phyloP scores from a whole-genome alignment of 2,329 filamentous ascomycete species.

The Rutstroemia sp. region DNA sequence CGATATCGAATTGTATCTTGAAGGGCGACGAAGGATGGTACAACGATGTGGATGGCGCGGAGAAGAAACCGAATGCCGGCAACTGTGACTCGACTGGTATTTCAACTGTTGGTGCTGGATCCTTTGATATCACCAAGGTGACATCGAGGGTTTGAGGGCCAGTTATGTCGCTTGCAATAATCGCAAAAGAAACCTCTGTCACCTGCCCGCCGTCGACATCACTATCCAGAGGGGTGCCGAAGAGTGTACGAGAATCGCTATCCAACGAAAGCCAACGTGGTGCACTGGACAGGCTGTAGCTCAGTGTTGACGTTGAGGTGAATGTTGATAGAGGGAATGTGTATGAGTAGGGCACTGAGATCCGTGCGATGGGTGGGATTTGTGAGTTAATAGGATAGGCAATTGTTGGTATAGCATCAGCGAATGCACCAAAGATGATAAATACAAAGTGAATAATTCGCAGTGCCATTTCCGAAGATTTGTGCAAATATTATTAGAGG shows the following conservation, averaged over 20 bases:
- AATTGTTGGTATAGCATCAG: slow-evolving; percentile 31
- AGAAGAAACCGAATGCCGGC: slow-evolving; percentile 48
- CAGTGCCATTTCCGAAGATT: slow-evolving; percentile 20
- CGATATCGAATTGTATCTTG: slow-evolving; percentile 42
- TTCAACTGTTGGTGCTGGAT: slow-evolving; percentile 44
- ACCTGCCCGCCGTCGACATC: slow-evolving; percentile 50
- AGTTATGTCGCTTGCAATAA: slow-evolving; percentile 61
- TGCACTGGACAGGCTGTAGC: slow-evolving; percentile 57
- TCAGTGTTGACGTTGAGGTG: slow-evolving; percentile 48
- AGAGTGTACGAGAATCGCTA: slow-evolving; percentile 54
- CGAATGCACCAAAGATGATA: slow-evolving; percentile 16
- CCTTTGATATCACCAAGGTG: slow-evolving; percentile 62
- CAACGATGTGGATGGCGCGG: slow-evolving; percentile 51
- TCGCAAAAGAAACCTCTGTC: slow-evolving; percentile 39
- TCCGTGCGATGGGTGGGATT: slow-evolving; percentile 69
- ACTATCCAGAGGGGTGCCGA: slow-evolving; percentile 56
- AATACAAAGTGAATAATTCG: slow-evolving; percentile 9
- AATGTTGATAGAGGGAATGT: slow-evolving; percentile 70
- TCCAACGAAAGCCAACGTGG: slow-evolving; percentile 73
- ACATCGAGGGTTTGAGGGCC: slow-evolving; percentile 58
- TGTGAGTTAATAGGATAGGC: slow-evolving; percentile 78
- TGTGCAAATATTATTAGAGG: slow-evolving; percentile 3
- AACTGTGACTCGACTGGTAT: slow-evolving; percentile 54
- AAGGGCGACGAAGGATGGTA: slow-evolving; percentile 47
- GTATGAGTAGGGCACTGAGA: slow-evolving; percentile 61